Evolutionary conservation across 495 filamentous ascomycete genomes (phyloP).

Genomic region (Oleoguttula mirabilis): DNA sequence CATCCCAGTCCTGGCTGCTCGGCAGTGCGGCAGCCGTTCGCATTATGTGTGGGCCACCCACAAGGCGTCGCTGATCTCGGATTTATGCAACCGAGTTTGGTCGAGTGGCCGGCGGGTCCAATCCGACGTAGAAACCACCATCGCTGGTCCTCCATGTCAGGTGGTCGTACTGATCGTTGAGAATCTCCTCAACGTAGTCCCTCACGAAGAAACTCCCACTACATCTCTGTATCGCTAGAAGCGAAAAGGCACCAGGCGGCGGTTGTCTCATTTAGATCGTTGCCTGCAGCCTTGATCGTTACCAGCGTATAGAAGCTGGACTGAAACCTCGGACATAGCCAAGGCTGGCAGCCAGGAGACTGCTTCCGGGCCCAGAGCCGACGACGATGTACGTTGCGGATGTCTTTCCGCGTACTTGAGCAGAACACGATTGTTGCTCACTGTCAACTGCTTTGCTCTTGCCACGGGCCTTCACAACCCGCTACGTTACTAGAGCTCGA

Average conservation of each 20-base stretch:
- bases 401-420: too few relatives aligned
- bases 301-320: slow-evolving; percentile 53
- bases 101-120: slow-evolving; percentile 34
- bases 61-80: slow-evolving; percentile 38
- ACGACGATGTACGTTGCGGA: slow-evolving; percentile 61
- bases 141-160: slow-evolving; percentile 19
- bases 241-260: not conserved
- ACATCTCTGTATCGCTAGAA: slow-evolving; percentile 29
- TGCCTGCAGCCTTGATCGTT: slow-evolving; percentile 47
- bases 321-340: slow-evolving; percentile 47
- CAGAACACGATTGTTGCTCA: too few relatives aligned
- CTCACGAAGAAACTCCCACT: slow-evolving; percentile 39
- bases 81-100: slow-evolving; percentile 37
- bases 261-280: slow-evolving; percentile 18
- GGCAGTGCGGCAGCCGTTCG: slow-evolving; percentile 35
- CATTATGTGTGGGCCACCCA: slow-evolving; percentile 41
- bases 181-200: slow-evolving; percentile 32
- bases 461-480: too few relatives aligned
- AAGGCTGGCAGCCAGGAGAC: slow-evolving; percentile 49
- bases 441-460: too few relatives aligned
- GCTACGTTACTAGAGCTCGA: too few relatives aligned
- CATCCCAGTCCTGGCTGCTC: slow-evolving; percentile 33
- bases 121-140: slow-evolving; percentile 21
- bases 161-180: slow-evolving; percentile 16
- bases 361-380: slow-evolving; percentile 53